Base-by-base conservation (phyloP, 2,329 filamentous ascomycete species). In the Ophiocordyceps robertsii region DNA sequence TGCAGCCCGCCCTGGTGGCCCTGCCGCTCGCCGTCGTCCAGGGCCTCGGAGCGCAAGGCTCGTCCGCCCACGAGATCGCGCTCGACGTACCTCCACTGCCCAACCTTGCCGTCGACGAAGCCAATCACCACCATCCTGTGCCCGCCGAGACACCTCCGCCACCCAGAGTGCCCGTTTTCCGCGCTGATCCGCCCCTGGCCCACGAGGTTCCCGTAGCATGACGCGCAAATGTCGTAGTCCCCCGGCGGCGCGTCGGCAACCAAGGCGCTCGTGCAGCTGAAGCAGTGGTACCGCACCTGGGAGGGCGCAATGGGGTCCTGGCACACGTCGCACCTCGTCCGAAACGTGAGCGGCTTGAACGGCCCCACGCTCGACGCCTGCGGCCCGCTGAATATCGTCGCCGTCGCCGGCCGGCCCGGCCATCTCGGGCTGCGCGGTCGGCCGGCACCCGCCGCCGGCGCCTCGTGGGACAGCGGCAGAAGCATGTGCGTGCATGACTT, bases 51-150 rank as follows among this genome's bases (percentile, higher is more conserved):
- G 36, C 76, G 75, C 19, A 94, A 63, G 19, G 78, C 73, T 43
- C 73, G 70, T 0, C 90, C 90, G 13, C 90, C 90, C 0, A 95
- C 85, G 0, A 88, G 62, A 39, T 90, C 85, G 29, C 74, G 68
- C 7, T 84, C 68, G 1, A 90, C 70, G 17, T 80, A 68, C 29
- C 87, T 75, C 46, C 75, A 70, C 52, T 83, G 79, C 0, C 82
- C 82, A 21, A 76, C 74, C 16, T 75, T 71, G 29, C 72, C 70
- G 43, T 86, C 80, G 45, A 82, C 72, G 54, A 90, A 95, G 0
- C 78, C 81, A 11, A 93, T 68, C 11, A 93, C 67, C 0, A 81
- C 76, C 87, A 95, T 95, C 29, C 89, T 77, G 56, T 96, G 90
- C 6, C 84, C 83, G 36, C 73, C 70, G 1, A 80, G 70, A 56